phyloP scores from a whole-genome alignment of 1,139 yeast genomes.

The Kurtzmaniella natalensis region DNA sequence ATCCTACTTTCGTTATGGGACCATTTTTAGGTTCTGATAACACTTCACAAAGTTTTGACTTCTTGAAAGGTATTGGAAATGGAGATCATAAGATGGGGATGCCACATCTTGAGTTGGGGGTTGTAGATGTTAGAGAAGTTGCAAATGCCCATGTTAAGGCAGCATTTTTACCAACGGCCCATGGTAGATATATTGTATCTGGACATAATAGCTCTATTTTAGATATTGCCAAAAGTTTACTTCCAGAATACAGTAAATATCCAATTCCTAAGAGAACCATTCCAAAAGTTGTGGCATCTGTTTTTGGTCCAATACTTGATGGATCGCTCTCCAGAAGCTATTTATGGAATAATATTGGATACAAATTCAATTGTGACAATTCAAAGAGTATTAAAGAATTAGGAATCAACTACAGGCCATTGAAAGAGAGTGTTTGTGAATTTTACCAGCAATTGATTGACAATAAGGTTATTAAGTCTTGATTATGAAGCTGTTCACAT shows the following conservation, averaged over 20 bases:
- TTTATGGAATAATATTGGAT: conserved; percentile 3
- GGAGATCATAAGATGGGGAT: conserved; percentile 7
- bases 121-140: conserved; percentile 18
- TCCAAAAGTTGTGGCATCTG: conserved; percentile 4
- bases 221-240: conserved; percentile 3
- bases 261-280: conserved; percentile 2
- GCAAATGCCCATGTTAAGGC: conserved; percentile 14
- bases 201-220: conserved; percentile 6
- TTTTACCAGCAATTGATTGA: conserved; percentile 8
- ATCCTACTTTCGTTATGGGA: conserved; percentile 17
- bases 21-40: conserved; percentile 9
- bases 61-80: conserved; percentile 3
- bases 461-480: too few species aligned
- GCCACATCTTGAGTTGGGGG: conserved; percentile 5
- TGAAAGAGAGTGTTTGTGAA: conserved; percentile 13
- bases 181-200: conserved; percentile 7
- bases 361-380: conserved; percentile 4
- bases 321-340: conserved; percentile 4
- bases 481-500: too few species aligned
- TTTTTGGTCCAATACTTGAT: conserved; percentile 4
- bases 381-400: conserved; percentile 6
- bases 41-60: conserved; percentile 5
- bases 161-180: not conserved
- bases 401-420: conserved; percentile 14
- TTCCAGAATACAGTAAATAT: conserved; percentile 5